Evolutionary conservation across 306 rosid genomes (phyloP).

Genomic region (Cicer chorassanicum): DNA sequence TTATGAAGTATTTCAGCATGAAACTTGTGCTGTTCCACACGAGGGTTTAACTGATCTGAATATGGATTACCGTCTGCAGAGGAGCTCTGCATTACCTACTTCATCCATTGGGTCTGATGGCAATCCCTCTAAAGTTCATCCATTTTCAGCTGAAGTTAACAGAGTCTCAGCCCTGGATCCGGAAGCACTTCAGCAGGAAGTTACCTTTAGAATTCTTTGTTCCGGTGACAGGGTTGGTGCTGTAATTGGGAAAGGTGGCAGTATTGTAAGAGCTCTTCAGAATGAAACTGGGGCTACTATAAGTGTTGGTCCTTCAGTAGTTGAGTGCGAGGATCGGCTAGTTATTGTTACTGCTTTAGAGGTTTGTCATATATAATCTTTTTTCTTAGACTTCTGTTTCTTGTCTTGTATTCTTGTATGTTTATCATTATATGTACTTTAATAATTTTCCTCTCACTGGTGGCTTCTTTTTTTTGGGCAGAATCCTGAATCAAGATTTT

Average conservation of each 20-base stretch:
- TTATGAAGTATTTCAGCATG: constrained; percentile 55
- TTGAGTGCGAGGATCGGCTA: constrained; percentile 75
- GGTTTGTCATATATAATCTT: constrained; percentile 58
- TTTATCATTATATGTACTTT: constrained; percentile 21
- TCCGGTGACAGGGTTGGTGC: constrained; percentile 72
- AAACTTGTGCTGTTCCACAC: constrained; percentile 39
- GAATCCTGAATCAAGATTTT: constrained; percentile 76
- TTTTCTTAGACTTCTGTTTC: constrained; percentile 33
- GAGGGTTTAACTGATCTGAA: constrained; percentile 51
- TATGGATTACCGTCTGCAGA: constrained; percentile 54
- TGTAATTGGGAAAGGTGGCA: constrained; percentile 88
- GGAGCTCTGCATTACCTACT: constrained; percentile 50
- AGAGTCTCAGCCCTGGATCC: constrained; percentile 54
- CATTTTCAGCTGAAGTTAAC: constrained; percentile 59
- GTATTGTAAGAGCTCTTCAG: constrained; percentile 70
- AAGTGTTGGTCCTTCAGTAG: constrained; percentile 64
- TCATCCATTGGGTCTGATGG: constrained; percentile 55
- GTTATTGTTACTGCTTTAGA: constrained; percentile 76
- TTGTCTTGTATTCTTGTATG: constrained; percentile 18
- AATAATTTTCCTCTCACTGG: constrained; percentile 10
- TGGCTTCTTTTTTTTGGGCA: constrained; percentile 47
- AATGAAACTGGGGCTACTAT: constrained; percentile 83
- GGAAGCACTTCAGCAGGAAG: constrained; percentile 53
- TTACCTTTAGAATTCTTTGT: constrained; percentile 76
- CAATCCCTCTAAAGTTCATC: constrained; percentile 56